Evolutionary conservation across 139 green algal genomes (phyloP), one percentile per base, ranked within the genome.

Genomic region (Edaphochlamys debaryana): DNA sequence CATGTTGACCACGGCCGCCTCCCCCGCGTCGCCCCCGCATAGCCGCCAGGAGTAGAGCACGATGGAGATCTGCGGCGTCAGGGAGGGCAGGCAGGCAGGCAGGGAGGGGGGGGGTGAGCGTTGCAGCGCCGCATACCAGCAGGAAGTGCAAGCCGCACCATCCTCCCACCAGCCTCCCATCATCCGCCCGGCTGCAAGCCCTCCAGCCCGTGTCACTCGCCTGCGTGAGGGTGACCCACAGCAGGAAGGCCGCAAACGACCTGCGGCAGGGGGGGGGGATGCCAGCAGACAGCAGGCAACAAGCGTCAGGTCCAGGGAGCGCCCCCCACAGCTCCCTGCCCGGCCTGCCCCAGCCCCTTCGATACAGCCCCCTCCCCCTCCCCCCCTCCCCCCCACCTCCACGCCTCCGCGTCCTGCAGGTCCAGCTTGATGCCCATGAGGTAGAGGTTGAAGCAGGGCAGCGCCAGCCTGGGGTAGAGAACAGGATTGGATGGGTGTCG

Each of bases 351-450:
- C n/a, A n/a, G n/a, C n/a, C n/a, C n/a, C n/a, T n/a, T n/a, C n/a
- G n/a, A n/a, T n/a, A n/a, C n/a, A n/a, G n/a, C n/a, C 45, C 45
- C 45, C 45, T 8, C 27, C 3, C 5, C 70, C 29, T 36, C 48
- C 40, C 3, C 15, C 70, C n/a, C 22, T 36, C 37, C 27, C 1
- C 27, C 84, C 50, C 58, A 88, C 84, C 71, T 69, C 84, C 84
- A 88, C 1, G 84, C 76, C 23, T 75, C 48, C 27, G 69, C 19
- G 30, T 82, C 74, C 50, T 85, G 84, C 23, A 88, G 68, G 50
- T 88, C 84, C 32, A 82, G 81, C 69, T 88, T 88, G 48, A 88
- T 85, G n/a, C 84, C 84, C 84, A 88, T 78, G 6, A 88, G 69
- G 77, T 88, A 82, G 9, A 88, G 40, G 69, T 85, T 88, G 84